Percentiles rank a stretch among this genome's conserved stretches.
Conservation (phyloP, 1,139 yeast genomes). For the Diutina neorugosa region DNA sequence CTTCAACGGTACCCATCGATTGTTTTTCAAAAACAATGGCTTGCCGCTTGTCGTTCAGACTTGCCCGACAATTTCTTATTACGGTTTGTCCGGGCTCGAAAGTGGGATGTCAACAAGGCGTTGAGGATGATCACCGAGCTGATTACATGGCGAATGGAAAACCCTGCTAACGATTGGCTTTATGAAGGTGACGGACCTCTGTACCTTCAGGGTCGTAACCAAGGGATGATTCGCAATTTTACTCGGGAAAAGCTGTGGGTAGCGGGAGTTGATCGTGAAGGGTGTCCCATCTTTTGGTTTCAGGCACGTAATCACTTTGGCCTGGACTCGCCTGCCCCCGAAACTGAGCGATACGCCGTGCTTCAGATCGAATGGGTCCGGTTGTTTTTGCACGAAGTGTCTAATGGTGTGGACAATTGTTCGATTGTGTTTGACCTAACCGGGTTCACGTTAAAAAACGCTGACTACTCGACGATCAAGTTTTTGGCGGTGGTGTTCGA, state of each 20-base stretch:
- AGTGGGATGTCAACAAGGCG: constrained; percentile 22
- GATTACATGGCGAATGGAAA: constrained; percentile 25
- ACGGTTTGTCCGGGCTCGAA: constrained; percentile 30
- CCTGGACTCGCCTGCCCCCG: constrained; percentile 26
- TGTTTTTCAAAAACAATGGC: background rate
- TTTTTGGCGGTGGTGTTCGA: constrained; percentile 34
- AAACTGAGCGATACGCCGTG: constrained; percentile 28
- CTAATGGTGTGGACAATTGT: constrained; percentile 24
- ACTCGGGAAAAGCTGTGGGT: constrained; percentile 17
- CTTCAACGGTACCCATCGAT: constrained; percentile 1
- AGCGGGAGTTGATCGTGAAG: constrained; percentile 26
- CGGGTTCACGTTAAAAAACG: constrained; percentile 34
- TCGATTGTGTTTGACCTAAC: constrained; percentile 34
- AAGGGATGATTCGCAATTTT: background rate
- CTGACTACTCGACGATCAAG: constrained; percentile 32
- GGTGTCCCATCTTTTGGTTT: constrained; percentile 28
- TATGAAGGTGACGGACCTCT: constrained; percentile 28
- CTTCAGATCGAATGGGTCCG: constrained; percentile 30
- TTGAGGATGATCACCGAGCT: constrained; percentile 25
- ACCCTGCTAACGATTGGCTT: constrained; percentile 20
- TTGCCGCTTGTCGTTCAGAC: constrained; percentile 6
- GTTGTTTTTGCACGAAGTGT: constrained; percentile 23
- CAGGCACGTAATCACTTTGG: constrained; percentile 30
- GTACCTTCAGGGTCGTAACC: constrained; percentile 7
- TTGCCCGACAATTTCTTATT: constrained; percentile 9